Conservation (phyloP, 495 filamentous ascomycete species). For the Entonaema liquescens region DNA sequence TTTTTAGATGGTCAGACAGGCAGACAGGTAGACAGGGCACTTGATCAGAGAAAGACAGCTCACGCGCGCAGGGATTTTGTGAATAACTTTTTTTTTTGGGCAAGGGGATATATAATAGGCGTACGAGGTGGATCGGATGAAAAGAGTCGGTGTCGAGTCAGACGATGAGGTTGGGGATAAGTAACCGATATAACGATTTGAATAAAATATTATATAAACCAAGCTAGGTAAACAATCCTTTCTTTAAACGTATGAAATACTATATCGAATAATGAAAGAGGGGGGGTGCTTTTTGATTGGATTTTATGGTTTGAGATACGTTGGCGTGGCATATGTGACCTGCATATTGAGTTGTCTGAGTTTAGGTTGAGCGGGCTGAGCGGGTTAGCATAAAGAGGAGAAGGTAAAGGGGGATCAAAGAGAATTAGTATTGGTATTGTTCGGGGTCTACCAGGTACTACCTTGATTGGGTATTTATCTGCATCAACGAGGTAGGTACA, state of each 20-base stretch:
- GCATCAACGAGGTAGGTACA: background rate
- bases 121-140: constrained; percentile 27
- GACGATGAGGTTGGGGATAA: constrained; percentile 19
- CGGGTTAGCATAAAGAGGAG: background rate
- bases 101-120: constrained; percentile 18
- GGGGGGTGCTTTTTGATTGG: background rate
- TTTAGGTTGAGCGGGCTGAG: constrained; percentile 18
- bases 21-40: constrained; percentile 3
- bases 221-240: background rate
- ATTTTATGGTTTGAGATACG: constrained; percentile 12
- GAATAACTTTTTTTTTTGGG: background rate
- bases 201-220: background rate
- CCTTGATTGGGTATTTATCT: constrained; percentile 16
- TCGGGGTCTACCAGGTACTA: constrained; percentile 24
- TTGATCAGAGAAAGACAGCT: constrained; percentile 21
- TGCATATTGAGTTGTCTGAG: constrained; percentile 22
- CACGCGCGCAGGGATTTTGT: constrained; percentile 28
- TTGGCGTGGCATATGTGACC: constrained; percentile 16
- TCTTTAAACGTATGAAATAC: constrained; percentile 1
- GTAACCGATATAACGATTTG: constrained; percentile 2
- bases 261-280: constrained; percentile 5
- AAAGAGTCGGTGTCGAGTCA: constrained; percentile 42
- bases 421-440: background rate
- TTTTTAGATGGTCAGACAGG: constrained; percentile 32
- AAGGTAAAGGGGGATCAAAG: background rate